Evolutionary conservation across 495 filamentous ascomycete species (phyloP).

Genomic region (Terfezia boudieri): DNA sequence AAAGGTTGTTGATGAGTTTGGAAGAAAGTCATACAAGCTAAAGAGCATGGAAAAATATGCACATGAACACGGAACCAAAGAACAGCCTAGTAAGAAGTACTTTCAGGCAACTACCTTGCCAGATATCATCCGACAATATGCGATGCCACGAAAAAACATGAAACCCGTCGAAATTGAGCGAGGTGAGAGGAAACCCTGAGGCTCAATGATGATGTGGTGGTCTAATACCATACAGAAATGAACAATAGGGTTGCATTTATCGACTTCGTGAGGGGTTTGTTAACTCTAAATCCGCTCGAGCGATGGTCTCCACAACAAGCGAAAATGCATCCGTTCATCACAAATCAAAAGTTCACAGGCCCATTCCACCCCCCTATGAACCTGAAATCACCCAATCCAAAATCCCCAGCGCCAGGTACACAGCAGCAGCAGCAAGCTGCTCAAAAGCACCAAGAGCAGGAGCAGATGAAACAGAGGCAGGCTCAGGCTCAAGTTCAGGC

Average conservation of each 20-base stretch:
- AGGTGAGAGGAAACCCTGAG: constrained; percentile 34
- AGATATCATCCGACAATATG: constrained; percentile 90
- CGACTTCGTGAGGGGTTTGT: constrained; percentile 87
- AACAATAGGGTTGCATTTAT: constrained; percentile 97
- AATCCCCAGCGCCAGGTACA: constrained; percentile 85
- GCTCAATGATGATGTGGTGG: constrained; percentile 5
- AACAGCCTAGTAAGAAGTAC: constrained; percentile 99
- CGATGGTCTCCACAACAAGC: constrained; percentile 97
- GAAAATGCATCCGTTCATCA: constrained; percentile 95
- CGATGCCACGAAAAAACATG: constrained; percentile 99
- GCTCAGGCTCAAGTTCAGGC: constrained; percentile 39
- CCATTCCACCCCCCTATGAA: constrained; percentile 98
- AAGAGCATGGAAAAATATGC: constrained; percentile 98
- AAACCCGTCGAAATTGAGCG: constrained; percentile 88
- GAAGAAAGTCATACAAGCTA: constrained; percentile 66
- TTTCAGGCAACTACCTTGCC: constrained; percentile 83
- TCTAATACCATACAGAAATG: constrained; percentile 43
- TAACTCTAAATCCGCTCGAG: constrained; percentile 90
- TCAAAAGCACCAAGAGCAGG: constrained; percentile 31
- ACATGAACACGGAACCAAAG: constrained; percentile 80
- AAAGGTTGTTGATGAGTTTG: constrained; percentile 68
- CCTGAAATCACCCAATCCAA: constrained; percentile 60
- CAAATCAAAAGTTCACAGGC: constrained; percentile 88
- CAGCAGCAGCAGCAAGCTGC: constrained; percentile 93
- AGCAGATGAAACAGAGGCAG: constrained; percentile 22